Conservation (phyloP, 345 rosid species). For the Jatropha curcas region DNA sequence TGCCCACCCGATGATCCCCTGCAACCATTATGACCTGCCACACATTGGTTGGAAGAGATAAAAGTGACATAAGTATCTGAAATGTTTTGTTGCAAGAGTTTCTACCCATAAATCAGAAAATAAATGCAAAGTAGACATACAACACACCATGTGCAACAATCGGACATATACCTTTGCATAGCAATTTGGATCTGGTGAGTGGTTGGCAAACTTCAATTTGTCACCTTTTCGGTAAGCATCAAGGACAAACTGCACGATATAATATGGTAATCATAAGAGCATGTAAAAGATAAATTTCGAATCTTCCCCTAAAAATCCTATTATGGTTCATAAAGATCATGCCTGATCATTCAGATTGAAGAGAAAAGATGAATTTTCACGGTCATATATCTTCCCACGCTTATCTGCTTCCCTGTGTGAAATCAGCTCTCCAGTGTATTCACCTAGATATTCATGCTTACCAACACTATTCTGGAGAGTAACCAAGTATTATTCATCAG, state of each 20-base stretch:
- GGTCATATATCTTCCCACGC: constrained; percentile 97
- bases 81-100: background rate
- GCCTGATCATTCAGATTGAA: constrained; percentile 98
- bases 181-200: constrained; percentile 97
- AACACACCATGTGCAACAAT: background rate
- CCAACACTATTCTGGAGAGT: constrained; percentile 80
- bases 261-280: constrained; percentile 15
- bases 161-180: constrained; percentile 76
- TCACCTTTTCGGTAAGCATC: constrained; percentile 99
- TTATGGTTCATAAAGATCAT: constrained; percentile 22
- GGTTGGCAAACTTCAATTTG: constrained; percentile 95
- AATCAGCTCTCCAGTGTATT: constrained; percentile 97
- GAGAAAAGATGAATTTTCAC: constrained; percentile 96
- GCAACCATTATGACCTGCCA: constrained; percentile 93
- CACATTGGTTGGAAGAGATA: background rate
- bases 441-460: constrained; percentile 96
- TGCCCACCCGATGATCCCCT: constrained; percentile 95
- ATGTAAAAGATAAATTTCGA: background rate
- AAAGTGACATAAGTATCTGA: background rate
- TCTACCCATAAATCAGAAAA: background rate
- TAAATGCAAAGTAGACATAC: background rate
- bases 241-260: constrained; percentile 78
- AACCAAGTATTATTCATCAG: constrained; percentile 16
- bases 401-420: constrained; percentile 99
- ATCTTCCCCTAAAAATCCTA: background rate